Evolutionary conservation across 2,329 filamentous ascomycete genomes (phyloP), one percentile per base, ranked within the genome.

Genomic region (Magnaporthiopsis rhizophila): DNA sequence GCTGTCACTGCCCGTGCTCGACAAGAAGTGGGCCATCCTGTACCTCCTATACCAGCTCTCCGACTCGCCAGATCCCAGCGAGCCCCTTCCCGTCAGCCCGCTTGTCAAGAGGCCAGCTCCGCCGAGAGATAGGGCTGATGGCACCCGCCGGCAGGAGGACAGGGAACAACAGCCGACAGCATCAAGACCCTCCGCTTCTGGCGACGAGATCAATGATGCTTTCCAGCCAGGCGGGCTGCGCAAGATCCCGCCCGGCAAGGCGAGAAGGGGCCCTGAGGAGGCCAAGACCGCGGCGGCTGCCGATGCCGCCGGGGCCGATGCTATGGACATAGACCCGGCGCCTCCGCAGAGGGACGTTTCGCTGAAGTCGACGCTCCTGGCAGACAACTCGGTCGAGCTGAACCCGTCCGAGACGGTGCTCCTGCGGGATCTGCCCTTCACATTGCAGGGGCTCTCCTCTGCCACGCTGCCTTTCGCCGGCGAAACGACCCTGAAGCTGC

Each of bases 11-110:
- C 93, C 93, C 0, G 93, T 98, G 7, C 83, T 99, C 59, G 90
- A 91, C 71, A 90, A 97, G 76, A 99, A 99, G 83, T 98, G 93
- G 92, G 92, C 90, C 3, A 97, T 99, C 68, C 82, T 99, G 26
- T 96, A 96, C 74, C 86, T 99, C 58, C 84, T 99, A 58, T 90
- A 95, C 74, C 88, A 91, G 70, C 84, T 97, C 61, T 87, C 91
- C 66, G 90, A 93, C 72, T 86, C 84, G 3, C 81, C 83, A 45
- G 80, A 86, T 66, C 83, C 83, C 2, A 79, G 76, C 69, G 81
- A 84, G 64, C 83, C 81, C 58, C 74, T 79, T 13, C 79, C 79
- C n/a, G 69, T 81, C 50, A 80, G 74, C 64, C 79, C 77, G 11
- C 53, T 58, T 26, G 34, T 50, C 34, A 36, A 45, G 65, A 62